Percentiles rank a stretch among this genome's conserved stretches.
Evolutionary conservation across 805 yeast species (phyloP).

Genomic region (Schwanniomyces occidentalis): DNA sequence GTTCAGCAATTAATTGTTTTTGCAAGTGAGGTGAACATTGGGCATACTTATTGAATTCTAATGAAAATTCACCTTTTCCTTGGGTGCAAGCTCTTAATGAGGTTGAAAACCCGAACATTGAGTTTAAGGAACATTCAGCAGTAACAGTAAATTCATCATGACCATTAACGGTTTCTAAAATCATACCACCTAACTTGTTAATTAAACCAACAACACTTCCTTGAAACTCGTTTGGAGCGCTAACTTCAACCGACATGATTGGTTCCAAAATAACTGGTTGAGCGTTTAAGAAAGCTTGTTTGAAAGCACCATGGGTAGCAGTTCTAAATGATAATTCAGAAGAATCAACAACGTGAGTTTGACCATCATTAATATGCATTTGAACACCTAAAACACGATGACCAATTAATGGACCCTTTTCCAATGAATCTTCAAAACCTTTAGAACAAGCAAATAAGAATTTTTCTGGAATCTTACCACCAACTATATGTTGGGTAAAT

Average conservation of each 20-base stretch:
- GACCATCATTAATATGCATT: constrained; percentile 96
- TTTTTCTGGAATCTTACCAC: constrained; percentile 96
- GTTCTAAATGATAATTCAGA: constrained; percentile 93
- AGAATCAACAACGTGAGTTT: constrained; percentile 94
- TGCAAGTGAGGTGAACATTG: constrained; percentile 91
- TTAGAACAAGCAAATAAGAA: constrained; percentile 90
- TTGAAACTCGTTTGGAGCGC: constrained; percentile 96
- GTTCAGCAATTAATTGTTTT: constrained; percentile 83
- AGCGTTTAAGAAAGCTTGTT: constrained; percentile 81
- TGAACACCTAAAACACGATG: constrained; percentile 89
- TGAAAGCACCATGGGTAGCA: constrained; percentile 90
- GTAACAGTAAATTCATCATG: constrained; percentile 90
- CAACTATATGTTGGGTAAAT: constrained; percentile 87
- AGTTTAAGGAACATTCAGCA: constrained; percentile 95
- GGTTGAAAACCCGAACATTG: constrained; percentile 96
- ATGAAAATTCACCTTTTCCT: constrained; percentile 97
- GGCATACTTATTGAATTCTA: constrained; percentile 90
- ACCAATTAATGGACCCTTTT: constrained; percentile 96
- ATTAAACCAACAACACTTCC: constrained; percentile 87
- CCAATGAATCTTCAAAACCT: constrained; percentile 93
- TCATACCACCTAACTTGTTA: constrained; percentile 90
- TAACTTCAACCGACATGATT: constrained; percentile 88
- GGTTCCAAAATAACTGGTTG: constrained; percentile 93
- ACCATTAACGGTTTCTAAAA: constrained; percentile 90
- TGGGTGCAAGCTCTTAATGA: constrained; percentile 94